Evolutionary conservation across 2,329 filamentous ascomycete genomes (phyloP).

Genomic region (Aureobasidium sp.): DNA sequence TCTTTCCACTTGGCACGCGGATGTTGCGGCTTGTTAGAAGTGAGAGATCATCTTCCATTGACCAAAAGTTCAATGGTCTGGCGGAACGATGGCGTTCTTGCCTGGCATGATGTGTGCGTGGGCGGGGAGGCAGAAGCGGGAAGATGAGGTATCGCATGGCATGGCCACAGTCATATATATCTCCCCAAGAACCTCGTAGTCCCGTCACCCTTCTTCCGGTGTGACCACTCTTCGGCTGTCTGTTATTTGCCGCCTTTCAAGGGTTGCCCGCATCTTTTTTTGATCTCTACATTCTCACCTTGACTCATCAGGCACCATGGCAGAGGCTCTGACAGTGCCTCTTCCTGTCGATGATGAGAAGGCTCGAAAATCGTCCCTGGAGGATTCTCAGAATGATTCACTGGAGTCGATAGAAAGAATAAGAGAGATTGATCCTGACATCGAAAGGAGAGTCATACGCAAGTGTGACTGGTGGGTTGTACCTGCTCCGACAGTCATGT

Average conservation of each 20-base stretch:
- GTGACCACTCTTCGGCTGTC: constrained; percentile 2
- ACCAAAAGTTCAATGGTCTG: background rate
- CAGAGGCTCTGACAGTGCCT: constrained; percentile 3
- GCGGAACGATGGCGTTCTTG: constrained; percentile 12
- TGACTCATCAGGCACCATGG: background rate
- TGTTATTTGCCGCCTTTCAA: background rate
- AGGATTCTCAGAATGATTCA: background rate
- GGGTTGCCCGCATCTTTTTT: background rate
- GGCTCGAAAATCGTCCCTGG: background rate
- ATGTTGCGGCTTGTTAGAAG: background rate
- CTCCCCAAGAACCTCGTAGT: background rate
- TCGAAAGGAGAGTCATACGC: constrained; percentile 11
- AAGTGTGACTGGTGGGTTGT: constrained; percentile 15
- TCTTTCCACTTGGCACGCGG: background rate
- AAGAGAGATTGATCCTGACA: constrained; percentile 7
- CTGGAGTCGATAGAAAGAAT: constrained; percentile 1
- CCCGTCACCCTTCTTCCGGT: background rate
- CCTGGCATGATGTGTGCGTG: constrained; percentile 1
- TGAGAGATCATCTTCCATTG: background rate
- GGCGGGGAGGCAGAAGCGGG: background rate
- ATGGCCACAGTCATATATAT: constrained; percentile 1
- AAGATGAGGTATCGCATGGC: constrained; percentile 1
- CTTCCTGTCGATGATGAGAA: constrained; percentile 11
- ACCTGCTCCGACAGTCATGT: constrained; percentile 11
- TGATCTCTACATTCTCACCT: background rate